phyloP scores from a whole-genome alignment of 768 basidiomycete genomes.

The Mycena latifolia region DNA sequence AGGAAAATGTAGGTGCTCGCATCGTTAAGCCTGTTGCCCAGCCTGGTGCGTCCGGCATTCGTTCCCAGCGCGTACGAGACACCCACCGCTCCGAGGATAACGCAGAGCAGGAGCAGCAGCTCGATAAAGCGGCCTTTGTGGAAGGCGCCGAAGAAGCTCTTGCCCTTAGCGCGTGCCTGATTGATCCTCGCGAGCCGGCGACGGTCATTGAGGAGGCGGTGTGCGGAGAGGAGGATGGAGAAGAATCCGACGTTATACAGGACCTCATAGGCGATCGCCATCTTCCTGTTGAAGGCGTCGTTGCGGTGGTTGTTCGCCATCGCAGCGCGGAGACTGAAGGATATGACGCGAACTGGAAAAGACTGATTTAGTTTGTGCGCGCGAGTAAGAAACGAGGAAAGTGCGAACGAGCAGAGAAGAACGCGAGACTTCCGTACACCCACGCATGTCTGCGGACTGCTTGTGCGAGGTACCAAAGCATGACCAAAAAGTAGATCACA shows the following conservation, averaged over 20 bases:
- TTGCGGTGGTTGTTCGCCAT: slow-evolving; percentile 32
- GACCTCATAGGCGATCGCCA: slow-evolving; percentile 32
- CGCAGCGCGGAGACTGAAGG: slow-evolving; percentile 30
- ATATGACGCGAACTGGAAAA: slow-evolving; percentile 31
- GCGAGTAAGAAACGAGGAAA: neutral
- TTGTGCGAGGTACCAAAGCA: slow-evolving; percentile 29
- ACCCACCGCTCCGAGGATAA: slow-evolving; percentile 29
- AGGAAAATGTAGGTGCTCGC: slow-evolving; percentile 31
- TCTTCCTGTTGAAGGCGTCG: slow-evolving; percentile 24
- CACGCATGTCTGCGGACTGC: slow-evolving; percentile 19
- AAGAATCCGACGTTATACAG: slow-evolving; percentile 35
- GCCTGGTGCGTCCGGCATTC: slow-evolving; percentile 9
- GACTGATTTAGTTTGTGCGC: neutral
- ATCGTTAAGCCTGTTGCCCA: slow-evolving; percentile 19
- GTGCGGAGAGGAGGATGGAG: slow-evolving; percentile 33
- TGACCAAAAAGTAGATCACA: slow-evolving; percentile 24
- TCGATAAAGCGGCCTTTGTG: slow-evolving; percentile 32
- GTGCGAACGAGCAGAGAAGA: slow-evolving; percentile 25
- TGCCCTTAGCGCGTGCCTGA: slow-evolving; percentile 8
- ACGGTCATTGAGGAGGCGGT: slow-evolving; percentile 32
- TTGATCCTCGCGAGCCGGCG: slow-evolving; percentile 25
- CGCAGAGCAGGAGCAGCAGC: slow-evolving; percentile 17
- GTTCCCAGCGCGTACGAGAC: slow-evolving; percentile 11
- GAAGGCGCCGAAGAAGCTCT: slow-evolving; percentile 5
- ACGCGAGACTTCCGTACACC: slow-evolving; percentile 13